Percentiles rank a stretch among this genome's conserved stretches.
Conservation (phyloP, 2,329 filamentous ascomycete genomes). For the Aspergillus tamarii region DNA sequence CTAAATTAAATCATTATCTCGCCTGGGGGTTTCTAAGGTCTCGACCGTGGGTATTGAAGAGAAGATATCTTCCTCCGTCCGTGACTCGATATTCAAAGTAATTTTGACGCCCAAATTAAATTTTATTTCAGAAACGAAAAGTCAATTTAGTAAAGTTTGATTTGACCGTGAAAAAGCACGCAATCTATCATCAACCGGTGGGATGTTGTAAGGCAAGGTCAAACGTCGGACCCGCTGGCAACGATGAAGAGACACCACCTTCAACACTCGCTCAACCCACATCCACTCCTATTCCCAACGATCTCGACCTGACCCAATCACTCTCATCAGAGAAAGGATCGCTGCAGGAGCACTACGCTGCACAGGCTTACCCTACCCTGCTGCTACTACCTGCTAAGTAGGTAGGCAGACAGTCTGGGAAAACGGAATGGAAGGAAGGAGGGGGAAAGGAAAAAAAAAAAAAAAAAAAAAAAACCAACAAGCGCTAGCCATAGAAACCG, state of each 20-base stretch:
- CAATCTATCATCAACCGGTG: slow-evolving; percentile 4
- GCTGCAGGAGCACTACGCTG: slow-evolving; percentile 8
- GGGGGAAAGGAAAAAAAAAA: slow-evolving; percentile 9
- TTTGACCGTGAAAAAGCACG: neutral
- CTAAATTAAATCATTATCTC: slow-evolving; percentile 21
- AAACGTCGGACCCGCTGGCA: slow-evolving; percentile 10
- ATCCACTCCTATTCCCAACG: neutral
- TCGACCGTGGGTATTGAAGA: slow-evolving; percentile 6
- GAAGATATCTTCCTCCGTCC: neutral
- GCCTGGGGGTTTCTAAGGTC: slow-evolving; percentile 12
- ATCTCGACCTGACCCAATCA: neutral
- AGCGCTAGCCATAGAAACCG: slow-evolving; percentile 22
- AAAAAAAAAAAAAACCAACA: slow-evolving; percentile 25
- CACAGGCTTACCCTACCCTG: neutral
- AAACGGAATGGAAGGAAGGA: slow-evolving; percentile 5
- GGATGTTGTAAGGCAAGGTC: slow-evolving; percentile 12
- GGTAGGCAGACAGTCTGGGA: slow-evolving; percentile 1
- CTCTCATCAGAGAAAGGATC: slow-evolving; percentile 4
- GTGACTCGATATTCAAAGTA: neutral
- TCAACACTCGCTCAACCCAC: neutral
- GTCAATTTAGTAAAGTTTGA: slow-evolving; percentile 1
- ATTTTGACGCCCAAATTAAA: neutral
- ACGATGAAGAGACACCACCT: slow-evolving; percentile 4
- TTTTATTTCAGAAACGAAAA: neutral
- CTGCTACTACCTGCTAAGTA: neutral